Evolutionary conservation across 352 stramenopile genomes (phyloP).

Genomic region (Pythium coloratum): DNA sequence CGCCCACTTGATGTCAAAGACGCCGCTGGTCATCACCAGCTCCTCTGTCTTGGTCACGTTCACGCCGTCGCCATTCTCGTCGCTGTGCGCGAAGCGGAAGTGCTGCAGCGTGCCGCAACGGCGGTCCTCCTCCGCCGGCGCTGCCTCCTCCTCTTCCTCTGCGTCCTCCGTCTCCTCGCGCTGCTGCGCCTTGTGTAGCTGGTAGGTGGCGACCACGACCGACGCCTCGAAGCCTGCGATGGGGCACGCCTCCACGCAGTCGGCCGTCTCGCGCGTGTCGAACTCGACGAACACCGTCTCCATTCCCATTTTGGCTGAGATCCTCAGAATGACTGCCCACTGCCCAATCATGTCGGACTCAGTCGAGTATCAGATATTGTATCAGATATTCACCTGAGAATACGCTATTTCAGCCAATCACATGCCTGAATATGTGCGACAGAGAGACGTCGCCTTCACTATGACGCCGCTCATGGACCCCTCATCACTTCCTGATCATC

Average conservation of each 20-base stretch:
- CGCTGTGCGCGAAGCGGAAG: conserved; percentile 39
- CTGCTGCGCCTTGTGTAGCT: conserved; percentile 65
- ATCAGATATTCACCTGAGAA: not conserved
- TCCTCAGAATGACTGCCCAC: not conserved
- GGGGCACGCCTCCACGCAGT: conserved; percentile 83
- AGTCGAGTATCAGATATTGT: not conserved
- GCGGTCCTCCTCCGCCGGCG: conserved; percentile 27
- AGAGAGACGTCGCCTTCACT: conserved; percentile 5
- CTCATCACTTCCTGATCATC: too few relatives aligned
- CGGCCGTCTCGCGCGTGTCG: conserved; percentile 74
- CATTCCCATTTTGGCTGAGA: conserved; percentile 3
- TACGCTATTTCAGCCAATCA: conserved; percentile 7
- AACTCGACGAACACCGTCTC: conserved; percentile 58
- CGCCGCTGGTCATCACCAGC: conserved; percentile 49
- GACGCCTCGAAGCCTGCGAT: conserved; percentile 59
- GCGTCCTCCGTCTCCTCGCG: conserved; percentile 11
- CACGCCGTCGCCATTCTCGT: conserved; percentile 34
- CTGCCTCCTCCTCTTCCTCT: conserved; percentile 4
- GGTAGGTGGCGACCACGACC: conserved; percentile 79
- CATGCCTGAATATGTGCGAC: not conserved
- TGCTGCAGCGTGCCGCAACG: conserved; percentile 72
- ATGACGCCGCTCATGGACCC: not conserved
- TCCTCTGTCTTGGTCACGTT: conserved; percentile 47
- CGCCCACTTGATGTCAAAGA: conserved; percentile 88
- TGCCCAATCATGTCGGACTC: not conserved